Evolutionary conservation across 1,284 basidiomycete genomes (phyloP), one percentile per base, ranked within the genome.

Genomic region (Pisolithus thermaeus): DNA sequence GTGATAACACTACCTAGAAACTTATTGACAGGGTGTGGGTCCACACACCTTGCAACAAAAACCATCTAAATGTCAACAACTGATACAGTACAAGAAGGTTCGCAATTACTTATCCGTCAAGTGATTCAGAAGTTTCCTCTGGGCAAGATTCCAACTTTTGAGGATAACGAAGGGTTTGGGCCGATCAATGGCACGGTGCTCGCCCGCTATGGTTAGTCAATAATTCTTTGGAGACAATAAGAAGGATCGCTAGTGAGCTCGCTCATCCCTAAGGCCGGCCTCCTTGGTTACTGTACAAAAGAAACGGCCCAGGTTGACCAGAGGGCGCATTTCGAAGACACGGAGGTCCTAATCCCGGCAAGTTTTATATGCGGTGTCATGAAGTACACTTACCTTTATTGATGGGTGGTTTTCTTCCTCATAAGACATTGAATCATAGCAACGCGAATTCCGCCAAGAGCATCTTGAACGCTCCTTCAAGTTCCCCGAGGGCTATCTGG

Each of bases 121-220:
- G 58, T 75, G 71, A 59, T 74, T 50, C 59, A 65, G 52, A 74
- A 77, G 62, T 76, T 72, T 64, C 71, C 72, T 32, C 53, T 67
- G 52, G 75, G 70, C 45, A 72, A 73, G 69, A 63, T 78, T 56
- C 80, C 81, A 40, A 71, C 68, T 46, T 77, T 83, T 57, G 74
- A 78, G 65, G 68, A 63, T 51, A 59, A 69, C 42, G 75, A 80
- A 57, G 78, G 77, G 53, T 70, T 75, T 64, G 60, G 60, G 57
- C 67, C 83, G 52, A 65, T 68, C 56, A 80, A 84, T 72, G 69
- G 67, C 46, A 66, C 69, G 51, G 77, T 80, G 58, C 80, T 83
- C 62, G 73, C 79, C 37, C 72, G 71, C 55, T 80, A 80, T 69
- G 67, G 80, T 81, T 14, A 5, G 32, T 35, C 12, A 35, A 64